Conservation (phyloP, 805 yeast species). For the Candida morakotiae region DNA sequence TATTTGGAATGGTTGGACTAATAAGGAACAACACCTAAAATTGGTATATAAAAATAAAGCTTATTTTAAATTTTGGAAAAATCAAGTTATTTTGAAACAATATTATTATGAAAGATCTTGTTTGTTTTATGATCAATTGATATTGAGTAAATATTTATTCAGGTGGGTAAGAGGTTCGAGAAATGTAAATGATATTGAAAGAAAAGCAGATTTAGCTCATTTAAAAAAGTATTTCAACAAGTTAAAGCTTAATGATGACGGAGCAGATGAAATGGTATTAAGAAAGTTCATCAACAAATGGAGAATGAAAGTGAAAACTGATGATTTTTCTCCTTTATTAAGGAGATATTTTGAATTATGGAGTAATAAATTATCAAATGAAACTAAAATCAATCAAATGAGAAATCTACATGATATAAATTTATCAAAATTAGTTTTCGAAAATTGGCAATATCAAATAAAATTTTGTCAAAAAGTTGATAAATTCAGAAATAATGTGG, state of each 20-base stretch:
- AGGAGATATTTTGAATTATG: conserved; percentile 7
- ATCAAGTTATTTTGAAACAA: not conserved
- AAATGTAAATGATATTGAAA: not conserved
- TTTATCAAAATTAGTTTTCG: conserved; percentile 12
- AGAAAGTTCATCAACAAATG: not conserved
- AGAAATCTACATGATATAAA: conserved; percentile 13
- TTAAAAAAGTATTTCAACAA: not conserved
- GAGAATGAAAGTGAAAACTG: not conserved
- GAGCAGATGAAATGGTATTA: not conserved
- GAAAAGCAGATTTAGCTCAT: not conserved
- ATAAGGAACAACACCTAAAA: conserved; percentile 3
- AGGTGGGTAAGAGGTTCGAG: not conserved
- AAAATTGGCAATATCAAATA: conserved; percentile 12
- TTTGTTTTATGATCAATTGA: not conserved
- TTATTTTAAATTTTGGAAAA: conserved; percentile 2
- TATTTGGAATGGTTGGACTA: conserved; percentile 20
- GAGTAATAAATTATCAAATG: conserved; percentile 6
- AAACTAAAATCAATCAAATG: conserved; percentile 9
- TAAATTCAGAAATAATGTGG: conserved; percentile 5
- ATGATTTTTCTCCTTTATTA: not conserved
- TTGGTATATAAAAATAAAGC: not conserved
- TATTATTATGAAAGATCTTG: not conserved
- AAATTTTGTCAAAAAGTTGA: conserved; percentile 1
- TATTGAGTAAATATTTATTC: not conserved
- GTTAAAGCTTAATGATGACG: not conserved